Percentiles rank a stretch among this genome's conserved stretches.
phyloP scores from a whole-genome alignment of 73 alveolate genomes.

The Tetrahymena thermophila region DNA sequence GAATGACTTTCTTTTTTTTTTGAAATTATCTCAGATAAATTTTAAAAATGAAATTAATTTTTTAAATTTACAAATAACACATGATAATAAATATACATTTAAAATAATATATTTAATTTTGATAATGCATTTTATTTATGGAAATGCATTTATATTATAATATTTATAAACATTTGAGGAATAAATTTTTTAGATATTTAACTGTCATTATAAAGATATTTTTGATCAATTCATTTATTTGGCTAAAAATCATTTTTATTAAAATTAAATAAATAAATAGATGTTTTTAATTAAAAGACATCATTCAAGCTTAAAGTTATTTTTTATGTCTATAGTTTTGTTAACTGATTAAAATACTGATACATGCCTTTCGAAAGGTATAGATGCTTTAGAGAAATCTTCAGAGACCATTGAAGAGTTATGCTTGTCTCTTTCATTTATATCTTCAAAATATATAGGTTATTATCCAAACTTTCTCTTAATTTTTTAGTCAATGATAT shows the following conservation, averaged over 20 bases:
- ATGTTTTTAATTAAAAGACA: background rate
- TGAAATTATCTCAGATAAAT: too few species aligned
- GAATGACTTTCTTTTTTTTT: too few species aligned
- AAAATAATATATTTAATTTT: too few species aligned
- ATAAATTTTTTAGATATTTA: too few species aligned
- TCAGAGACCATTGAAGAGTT: background rate
- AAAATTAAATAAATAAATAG: background rate
- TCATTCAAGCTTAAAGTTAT: background rate
- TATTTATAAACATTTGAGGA: too few species aligned
- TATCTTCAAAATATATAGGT: background rate
- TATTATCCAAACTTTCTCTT: background rate
- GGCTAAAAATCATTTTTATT: background rate
- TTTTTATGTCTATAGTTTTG: background rate
- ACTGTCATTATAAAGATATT: too few species aligned
- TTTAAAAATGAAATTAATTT: too few species aligned
- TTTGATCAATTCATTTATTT: too few species aligned
- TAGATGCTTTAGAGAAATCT: background rate
- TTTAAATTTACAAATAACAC: too few species aligned
- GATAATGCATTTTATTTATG: too few species aligned
- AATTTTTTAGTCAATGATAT: background rate
- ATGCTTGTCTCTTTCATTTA: background rate
- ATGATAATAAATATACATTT: too few species aligned
- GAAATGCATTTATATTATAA: too few species aligned
- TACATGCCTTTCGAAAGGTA: background rate
- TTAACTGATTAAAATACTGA: background rate